Conservation (phyloP, 2,329 filamentous ascomycete species). For the Penicillium sp. region DNA sequence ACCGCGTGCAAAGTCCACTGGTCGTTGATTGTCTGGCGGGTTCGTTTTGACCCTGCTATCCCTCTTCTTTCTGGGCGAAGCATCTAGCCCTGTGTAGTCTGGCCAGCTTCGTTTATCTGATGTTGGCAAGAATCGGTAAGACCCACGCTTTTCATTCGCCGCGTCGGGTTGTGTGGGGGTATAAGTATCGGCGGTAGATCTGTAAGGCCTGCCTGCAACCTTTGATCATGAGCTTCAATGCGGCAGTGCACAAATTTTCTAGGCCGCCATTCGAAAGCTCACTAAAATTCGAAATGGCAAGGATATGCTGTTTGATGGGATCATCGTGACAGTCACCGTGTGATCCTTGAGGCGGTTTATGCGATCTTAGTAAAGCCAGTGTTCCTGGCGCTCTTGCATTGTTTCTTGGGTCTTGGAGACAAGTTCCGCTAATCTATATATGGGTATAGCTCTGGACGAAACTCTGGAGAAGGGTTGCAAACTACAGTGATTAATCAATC, state of each 20-base stretch:
- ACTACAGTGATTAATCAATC: too few relatives aligned
- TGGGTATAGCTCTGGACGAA: too few relatives aligned
- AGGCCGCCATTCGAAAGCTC: neutral
- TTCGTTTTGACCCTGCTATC: too few relatives aligned
- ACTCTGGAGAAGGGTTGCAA: too few relatives aligned
- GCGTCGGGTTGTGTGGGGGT: neutral
- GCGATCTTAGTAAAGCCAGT: too few relatives aligned
- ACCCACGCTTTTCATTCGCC: slow-evolving; percentile 1
- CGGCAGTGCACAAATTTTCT: neutral
- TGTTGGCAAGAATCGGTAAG: neutral
- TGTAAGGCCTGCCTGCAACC: slow-evolving; percentile 1
- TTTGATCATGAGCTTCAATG: neutral
- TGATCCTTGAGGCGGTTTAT: too few relatives aligned
- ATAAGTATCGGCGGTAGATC: neutral
- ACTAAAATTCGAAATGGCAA: neutral
- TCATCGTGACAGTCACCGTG: slow-evolving; percentile 7
- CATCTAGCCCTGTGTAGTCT: slow-evolving; percentile 8
- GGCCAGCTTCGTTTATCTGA: slow-evolving; percentile 4
- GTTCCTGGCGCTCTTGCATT: too few relatives aligned
- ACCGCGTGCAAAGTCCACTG: too few relatives aligned
- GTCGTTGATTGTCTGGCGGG: too few relatives aligned
- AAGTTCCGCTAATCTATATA: too few relatives aligned
- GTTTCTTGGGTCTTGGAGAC: too few relatives aligned
- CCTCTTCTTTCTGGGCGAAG: neutral
- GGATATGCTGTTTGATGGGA: slow-evolving; percentile 6